Evolutionary conservation across 2,329 filamentous ascomycete species (phyloP).

Genomic region (Cytospora piceicola): DNA sequence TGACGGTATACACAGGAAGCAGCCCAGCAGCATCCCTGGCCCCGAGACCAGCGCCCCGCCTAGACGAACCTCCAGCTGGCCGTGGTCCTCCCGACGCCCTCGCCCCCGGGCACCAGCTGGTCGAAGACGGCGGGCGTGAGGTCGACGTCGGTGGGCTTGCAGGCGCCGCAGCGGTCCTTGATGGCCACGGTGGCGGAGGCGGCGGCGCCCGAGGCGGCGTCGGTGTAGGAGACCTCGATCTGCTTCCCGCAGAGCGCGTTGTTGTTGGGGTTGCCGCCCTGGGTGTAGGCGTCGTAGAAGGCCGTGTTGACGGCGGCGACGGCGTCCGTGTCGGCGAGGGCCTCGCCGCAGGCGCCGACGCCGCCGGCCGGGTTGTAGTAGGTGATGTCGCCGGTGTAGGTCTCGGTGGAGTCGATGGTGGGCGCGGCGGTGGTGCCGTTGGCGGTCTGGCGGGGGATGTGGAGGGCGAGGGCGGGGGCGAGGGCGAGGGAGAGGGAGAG

Average conservation of each 20-base stretch:
- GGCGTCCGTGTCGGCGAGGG: constrained; percentile 3
- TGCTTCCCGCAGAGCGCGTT: constrained; percentile 20
- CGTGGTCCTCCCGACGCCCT: constrained; percentile 7
- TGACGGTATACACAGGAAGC: too few species aligned
- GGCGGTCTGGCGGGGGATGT: background rate
- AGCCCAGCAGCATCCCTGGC: too few species aligned
- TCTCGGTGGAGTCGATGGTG: background rate
- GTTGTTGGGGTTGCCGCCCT: constrained; percentile 17
- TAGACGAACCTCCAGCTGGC: constrained; percentile 10
- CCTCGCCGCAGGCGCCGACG: constrained; percentile 14
- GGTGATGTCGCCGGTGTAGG: constrained; percentile 7
- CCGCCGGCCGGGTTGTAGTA: constrained; percentile 20
- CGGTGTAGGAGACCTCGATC: constrained; percentile 8
- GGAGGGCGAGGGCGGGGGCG: background rate
- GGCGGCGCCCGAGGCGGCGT: background rate
- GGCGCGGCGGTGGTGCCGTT: background rate
- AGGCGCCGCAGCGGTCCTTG: constrained; percentile 13
- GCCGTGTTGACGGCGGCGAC: constrained; percentile 6
- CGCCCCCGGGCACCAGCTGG: background rate
- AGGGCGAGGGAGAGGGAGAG: background rate
- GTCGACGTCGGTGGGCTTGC: constrained; percentile 15
- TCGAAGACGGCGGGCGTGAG: constrained; percentile 16
- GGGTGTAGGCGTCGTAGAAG: constrained; percentile 17
- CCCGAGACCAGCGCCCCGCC: background rate
- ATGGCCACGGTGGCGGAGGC: background rate